Evolutionary conservation across 257 asterid species (phyloP), one percentile per base, ranked within the genome.

Genomic region (Ajuga chamaepitys): DNA sequence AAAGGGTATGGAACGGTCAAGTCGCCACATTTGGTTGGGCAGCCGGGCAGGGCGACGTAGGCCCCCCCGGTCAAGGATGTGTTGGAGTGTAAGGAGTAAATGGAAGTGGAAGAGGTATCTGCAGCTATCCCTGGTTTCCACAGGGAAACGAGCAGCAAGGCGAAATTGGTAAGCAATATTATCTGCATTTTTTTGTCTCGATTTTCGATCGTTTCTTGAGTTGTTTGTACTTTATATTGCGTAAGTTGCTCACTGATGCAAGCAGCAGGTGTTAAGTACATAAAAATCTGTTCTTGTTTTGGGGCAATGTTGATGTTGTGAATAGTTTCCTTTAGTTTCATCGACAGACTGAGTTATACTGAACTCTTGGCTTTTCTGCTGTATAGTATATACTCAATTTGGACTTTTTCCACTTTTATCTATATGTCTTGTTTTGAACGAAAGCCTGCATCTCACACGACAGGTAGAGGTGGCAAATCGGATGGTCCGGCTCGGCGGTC

Each of bases 1-100:
- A 79, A 79, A 9, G 79, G 81, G 52, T 63, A 79, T 0, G 81
- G 79, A 18, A 79, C 66, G 1, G 70, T 44, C 42, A 75, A 9
- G n/a, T 67, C 22, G 18, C 84, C 81, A n/a, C 81, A 75, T 34
- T 64, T 65, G 48, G 9, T 54, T 3, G 51, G 78, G 78, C 78
- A 75, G 62, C 73, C 78, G 0, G 70, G 68, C 18, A 6, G 52
- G 0, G 67, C 8, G 5, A 51, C 24, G 25, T 13, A 3, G 59
- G 35, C n/a, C 7, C 61, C 78, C 24, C 62, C 22, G 1, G 51
- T 22, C 7, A 66, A 41, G 28, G 64, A 76, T 9, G 57, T 54
- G 50, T 46, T 46, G 37, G 68, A 66, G 24, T 13, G n/a, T n/a
- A n/a, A n/a, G n/a, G n/a, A n/a, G n/a, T n/a, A 44, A 5, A 20